Evolutionary conservation across 164 flowering plant species (phyloP), one percentile per base, ranked within the genome.

Genomic region (Chimonanthus praecox): DNA sequence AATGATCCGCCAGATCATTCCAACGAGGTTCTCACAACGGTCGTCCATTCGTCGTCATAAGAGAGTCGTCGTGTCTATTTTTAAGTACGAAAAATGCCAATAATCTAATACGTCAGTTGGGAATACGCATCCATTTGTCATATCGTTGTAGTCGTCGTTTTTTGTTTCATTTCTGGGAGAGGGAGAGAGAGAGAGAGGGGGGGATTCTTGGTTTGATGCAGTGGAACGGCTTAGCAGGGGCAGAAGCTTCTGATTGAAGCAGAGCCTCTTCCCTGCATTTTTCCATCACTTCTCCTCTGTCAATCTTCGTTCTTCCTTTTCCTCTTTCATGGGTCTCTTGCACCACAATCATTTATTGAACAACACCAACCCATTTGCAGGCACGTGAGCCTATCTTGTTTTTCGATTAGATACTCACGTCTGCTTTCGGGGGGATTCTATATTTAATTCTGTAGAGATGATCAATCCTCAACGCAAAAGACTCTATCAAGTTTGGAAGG

Each of bases 401-500:
- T 11, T 13, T n/a, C 33, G 33, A 54, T n/a, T 54, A 13, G 60
- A 54, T 54, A 15, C 16, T n/a, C 11, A 54, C 16, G 5, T 54
- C 60, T 54, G 60, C 16, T 54, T 54, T 54, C 11, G 16, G 60
- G 16, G n/a, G 16, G 60, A 54, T 10, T 54, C 33, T 33, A 33
- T 33, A 33, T 33, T 0, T 33, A 7, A 10, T 54, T 5, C 60
- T 54, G 60, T 54, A 11, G 11, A 54, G 60, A 54, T 54, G 60
- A n/a, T 11, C 60, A 54, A 13, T n/a, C 46, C 46, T 33, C 68
- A 65, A 45, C 21, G 51, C 49, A 72, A 61, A 62, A 60, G 74
- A 47, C 74, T 72, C 51, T 72, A 72, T 48, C 48, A 72, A 72
- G 74, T 67, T 68, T 74, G 76, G 66, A 68, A 74, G 49, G 76